These are phyloP conservation scores for Aegilops speltoides DNA, from an alignment of 176 grass and related monocot species.

Conservation along the genomic window DNA sequence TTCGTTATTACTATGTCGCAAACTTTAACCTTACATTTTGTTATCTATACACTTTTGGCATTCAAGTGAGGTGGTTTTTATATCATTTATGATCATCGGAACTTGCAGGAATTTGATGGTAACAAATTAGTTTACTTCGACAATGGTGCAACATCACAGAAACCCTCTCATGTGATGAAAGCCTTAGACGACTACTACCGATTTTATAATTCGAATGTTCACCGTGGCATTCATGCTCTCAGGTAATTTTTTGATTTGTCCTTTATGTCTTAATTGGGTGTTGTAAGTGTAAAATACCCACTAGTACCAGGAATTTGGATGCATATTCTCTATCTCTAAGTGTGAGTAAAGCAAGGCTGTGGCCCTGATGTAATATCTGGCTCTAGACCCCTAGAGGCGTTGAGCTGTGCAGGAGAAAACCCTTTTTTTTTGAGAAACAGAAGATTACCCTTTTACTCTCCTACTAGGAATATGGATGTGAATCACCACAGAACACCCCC, in stretches of 20 bases:
- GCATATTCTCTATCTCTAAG: neutral
- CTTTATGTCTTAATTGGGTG: slow-evolving; percentile 5
- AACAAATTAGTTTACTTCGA: slow-evolving; percentile 81
- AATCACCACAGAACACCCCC: neutral
- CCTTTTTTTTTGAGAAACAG: neutral
- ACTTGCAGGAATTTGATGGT: slow-evolving; percentile 71
- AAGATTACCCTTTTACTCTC: neutral
- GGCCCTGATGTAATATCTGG: neutral
- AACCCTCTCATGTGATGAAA: slow-evolving; percentile 72
- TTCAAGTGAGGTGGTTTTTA: neutral
- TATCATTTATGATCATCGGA: neutral
- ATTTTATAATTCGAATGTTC: slow-evolving; percentile 91
- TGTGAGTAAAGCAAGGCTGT: neutral
- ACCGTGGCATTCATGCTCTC: slow-evolving; percentile 78
- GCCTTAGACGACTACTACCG: slow-evolving; percentile 69
- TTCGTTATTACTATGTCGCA: neutral
- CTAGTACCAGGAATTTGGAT: neutral
- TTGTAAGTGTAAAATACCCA: neutral
- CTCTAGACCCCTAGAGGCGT: neutral
- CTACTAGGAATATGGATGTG: neutral
- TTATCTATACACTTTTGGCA: neutral
- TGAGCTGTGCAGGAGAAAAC: neutral
- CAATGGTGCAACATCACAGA: slow-evolving; percentile 87
- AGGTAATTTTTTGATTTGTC: slow-evolving; percentile 46
- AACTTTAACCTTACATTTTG: neutral